phyloP scores from a whole-genome alignment of 2,329 filamentous ascomycete genomes.

The Thielaviopsis ethacetica region DNA sequence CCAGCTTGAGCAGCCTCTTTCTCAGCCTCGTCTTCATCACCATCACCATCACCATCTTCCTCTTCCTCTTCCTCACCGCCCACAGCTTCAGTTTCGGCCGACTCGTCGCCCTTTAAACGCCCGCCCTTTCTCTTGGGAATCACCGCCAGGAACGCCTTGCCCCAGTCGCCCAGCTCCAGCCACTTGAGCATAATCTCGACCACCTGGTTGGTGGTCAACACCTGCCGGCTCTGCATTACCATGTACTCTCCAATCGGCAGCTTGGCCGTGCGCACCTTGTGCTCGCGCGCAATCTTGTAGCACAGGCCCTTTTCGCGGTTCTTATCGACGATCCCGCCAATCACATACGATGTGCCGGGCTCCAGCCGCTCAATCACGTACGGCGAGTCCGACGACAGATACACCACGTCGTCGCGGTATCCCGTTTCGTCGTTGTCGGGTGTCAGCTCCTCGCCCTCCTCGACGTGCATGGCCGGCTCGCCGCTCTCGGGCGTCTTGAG shows the following conservation, averaged over 20 bases:
- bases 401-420: constrained; percentile 42
- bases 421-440: constrained; percentile 21
- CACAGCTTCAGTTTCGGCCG: constrained; percentile 12
- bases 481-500: constrained; percentile 26
- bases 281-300: constrained; percentile 60
- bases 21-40: constrained; percentile 7
- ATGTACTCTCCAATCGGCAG: constrained; percentile 92
- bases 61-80: constrained; percentile 16
- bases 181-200: constrained; percentile 92
- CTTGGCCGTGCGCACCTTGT: constrained; percentile 72
- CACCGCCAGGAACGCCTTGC: constrained; percentile 67
- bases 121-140: constrained; percentile 86
- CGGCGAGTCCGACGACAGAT: constrained; percentile 82
- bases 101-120: constrained; percentile 33
- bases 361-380: constrained; percentile 69
- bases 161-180: constrained; percentile 86
- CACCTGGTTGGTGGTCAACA: constrained; percentile 89
- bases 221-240: constrained; percentile 71
- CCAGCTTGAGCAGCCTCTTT: constrained; percentile 3
- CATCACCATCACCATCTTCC: constrained; percentile 14
- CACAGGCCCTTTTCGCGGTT: constrained; percentile 93
- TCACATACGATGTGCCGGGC: constrained; percentile 79
- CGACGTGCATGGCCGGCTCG: constrained; percentile 10
- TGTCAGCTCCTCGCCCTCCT: constrained; percentile 18
- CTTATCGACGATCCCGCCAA: constrained; percentile 88